Evolutionary conservation across 768 basidiomycete genomes (phyloP).

Genomic region (Serendipita sp.): DNA sequence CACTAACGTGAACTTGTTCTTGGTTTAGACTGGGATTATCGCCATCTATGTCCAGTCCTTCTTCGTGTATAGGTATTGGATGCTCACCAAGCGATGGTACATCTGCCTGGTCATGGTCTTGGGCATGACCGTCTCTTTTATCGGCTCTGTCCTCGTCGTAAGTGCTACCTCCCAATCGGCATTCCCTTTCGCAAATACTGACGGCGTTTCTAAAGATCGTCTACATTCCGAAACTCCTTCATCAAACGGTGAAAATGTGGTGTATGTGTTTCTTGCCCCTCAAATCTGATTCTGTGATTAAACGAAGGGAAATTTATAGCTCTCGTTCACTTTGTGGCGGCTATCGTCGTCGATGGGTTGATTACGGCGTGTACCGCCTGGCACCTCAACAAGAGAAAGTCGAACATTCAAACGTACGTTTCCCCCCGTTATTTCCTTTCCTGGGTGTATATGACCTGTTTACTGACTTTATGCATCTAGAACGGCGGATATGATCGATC

Average conservation of each 20-base stretch:
- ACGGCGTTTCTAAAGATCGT: background rate
- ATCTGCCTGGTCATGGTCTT: background rate
- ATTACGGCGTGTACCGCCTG: background rate
- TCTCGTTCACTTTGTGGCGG: conserved; percentile 1
- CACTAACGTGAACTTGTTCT: background rate
- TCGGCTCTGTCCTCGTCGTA: background rate
- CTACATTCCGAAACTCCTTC: background rate
- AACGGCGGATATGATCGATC: background rate
- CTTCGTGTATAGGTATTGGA: conserved; percentile 1
- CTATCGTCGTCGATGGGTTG: background rate
- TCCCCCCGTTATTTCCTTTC: background rate
- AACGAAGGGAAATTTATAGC: background rate
- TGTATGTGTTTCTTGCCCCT: background rate
- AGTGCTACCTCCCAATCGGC: background rate
- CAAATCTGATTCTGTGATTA: background rate
- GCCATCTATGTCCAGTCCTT: background rate
- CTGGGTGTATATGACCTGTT: background rate
- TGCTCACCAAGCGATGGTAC: conserved; percentile 4
- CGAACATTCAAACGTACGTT: background rate
- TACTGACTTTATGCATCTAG: background rate
- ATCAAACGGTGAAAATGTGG: background rate
- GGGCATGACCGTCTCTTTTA: background rate
- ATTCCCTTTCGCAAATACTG: background rate
- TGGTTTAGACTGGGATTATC: background rate
- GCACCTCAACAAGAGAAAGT: background rate